phyloP scores from a whole-genome alignment of 768 basidiomycete species.

The Chalciporus chontae region DNA sequence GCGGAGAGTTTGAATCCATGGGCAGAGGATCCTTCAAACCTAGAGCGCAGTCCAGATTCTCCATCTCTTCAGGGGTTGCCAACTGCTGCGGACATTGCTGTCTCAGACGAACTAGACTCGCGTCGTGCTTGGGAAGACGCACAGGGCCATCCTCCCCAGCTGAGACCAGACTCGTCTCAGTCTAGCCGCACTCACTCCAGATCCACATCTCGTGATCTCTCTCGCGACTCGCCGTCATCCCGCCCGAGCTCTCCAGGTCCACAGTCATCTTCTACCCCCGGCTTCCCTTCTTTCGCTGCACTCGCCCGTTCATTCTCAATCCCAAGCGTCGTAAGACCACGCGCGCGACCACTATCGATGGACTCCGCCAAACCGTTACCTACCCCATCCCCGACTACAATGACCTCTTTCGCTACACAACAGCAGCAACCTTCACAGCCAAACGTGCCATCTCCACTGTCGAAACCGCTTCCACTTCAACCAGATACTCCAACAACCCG shows the following conservation, averaged over 20 bases:
- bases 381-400: slow-evolving; percentile 57
- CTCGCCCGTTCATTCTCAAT: slow-evolving; percentile 64
- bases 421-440: slow-evolving; percentile 36
- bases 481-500: slow-evolving; percentile 1
- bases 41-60: not conserved
- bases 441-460: slow-evolving; percentile 4
- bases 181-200: not conserved
- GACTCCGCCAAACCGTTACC: slow-evolving; percentile 58
- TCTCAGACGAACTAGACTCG: slow-evolving; percentile 54
- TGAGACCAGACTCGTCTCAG: not conserved
- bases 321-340: slow-evolving; percentile 41
- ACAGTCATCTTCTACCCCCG: slow-evolving; percentile 24
- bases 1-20: slow-evolving; percentile 15
- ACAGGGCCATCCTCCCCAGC: slow-evolving; percentile 58
- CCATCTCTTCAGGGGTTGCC: not conserved
- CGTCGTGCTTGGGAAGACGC: slow-evolving; percentile 62
- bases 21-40: slow-evolving; percentile 14
- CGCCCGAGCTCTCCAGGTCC: slow-evolving; percentile 26
- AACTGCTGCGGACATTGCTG: slow-evolving; percentile 38
- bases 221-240: not conserved
- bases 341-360: slow-evolving; percentile 52
- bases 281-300: slow-evolving; percentile 62
- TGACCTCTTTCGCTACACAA: slow-evolving; percentile 53
- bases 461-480: slow-evolving; percentile 7
- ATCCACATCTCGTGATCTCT: not conserved